Evolutionary conservation across 192 early-diverging fungal genomes (phyloP).

Genomic region (Umbelopsis isabellina): DNA sequence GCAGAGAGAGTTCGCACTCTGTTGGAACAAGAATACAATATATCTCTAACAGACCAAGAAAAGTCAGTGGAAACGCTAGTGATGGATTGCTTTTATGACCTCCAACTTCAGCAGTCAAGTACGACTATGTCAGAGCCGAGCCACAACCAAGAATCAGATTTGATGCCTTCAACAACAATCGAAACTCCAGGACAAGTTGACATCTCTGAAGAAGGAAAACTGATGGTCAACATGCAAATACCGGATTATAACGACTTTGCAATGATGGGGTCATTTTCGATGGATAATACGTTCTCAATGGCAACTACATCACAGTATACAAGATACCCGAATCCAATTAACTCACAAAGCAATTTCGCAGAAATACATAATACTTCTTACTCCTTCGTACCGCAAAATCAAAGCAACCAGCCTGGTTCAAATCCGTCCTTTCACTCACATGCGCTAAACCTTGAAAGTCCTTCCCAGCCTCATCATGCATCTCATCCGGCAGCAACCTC

Average conservation of each 20-base stretch:
- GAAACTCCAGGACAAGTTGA: neutral
- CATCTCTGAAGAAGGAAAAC: constrained; percentile 4
- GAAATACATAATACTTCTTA: neutral
- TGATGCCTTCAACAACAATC: neutral
- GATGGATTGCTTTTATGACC: constrained; percentile 41
- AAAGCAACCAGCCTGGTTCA: neutral
- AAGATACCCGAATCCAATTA: neutral
- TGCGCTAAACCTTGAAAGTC: neutral
- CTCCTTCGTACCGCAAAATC: neutral
- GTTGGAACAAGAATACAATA: constrained; percentile 35
- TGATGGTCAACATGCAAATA: constrained; percentile 10
- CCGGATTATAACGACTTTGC: constrained; percentile 32
- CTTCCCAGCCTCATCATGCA: too few relatives aligned
- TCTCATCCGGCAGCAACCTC: neutral
- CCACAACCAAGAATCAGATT: constrained; percentile 14
- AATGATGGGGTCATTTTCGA: constrained; percentile 24
- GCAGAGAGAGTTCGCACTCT: constrained; percentile 40
- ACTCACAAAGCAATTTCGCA: neutral
- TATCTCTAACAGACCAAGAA: constrained; percentile 32
- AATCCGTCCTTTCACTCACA: neutral
- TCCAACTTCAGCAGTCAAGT: constrained; percentile 32
- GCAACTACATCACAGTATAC: neutral
- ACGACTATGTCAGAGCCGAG: neutral
- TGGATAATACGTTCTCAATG: neutral
- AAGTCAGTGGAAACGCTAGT: constrained; percentile 41